Evolutionary conservation across 352 stramenopile species (phyloP).

Genomic region (Globisporangium cystogenes): DNA sequence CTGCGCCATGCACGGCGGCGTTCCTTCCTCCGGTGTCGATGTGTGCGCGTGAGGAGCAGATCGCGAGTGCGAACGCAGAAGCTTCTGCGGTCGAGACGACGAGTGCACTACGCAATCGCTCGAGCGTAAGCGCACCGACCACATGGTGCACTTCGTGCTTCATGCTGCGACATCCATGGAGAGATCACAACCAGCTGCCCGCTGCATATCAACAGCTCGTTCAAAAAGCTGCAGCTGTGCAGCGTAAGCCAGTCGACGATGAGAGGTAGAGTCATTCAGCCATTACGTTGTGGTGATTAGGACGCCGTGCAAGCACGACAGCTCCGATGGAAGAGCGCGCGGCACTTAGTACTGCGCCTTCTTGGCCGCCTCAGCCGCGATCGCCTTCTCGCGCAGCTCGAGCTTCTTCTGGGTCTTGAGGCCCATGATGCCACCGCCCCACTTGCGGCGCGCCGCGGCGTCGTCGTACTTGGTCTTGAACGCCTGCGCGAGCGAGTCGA

Average conservation of each 20-base stretch:
- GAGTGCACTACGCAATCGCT: no score
- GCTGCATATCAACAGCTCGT: background rate
- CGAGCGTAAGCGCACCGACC: no score
- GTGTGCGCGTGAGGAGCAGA: background rate
- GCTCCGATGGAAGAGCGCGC: slow-evolving; percentile 2
- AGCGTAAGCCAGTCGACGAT: background rate
- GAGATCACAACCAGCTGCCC: background rate
- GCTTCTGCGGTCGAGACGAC: background rate
- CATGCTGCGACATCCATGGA: background rate
- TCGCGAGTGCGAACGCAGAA: background rate
- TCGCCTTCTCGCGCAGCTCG: slow-evolving; percentile 96
- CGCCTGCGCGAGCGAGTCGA: slow-evolving; percentile 90
- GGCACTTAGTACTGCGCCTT: slow-evolving; percentile 93
- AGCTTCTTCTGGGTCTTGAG: slow-evolving; percentile 99
- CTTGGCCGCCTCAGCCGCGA: slow-evolving; percentile 98
- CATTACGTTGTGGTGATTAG: slow-evolving; percentile 23
- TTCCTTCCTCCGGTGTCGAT: background rate
- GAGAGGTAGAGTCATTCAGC: slow-evolving; percentile 31
- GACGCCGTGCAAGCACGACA: slow-evolving; percentile 2
- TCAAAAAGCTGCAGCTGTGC: background rate
- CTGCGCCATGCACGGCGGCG: background rate
- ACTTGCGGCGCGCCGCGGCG: slow-evolving; percentile 91
- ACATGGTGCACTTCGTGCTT: background rate
- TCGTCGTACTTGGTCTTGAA: slow-evolving; percentile 98
- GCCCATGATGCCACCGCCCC: slow-evolving; percentile 99